Percentiles rank a stretch among this genome's conserved stretches.
Evolutionary conservation across 768 basidiomycete species (phyloP).

Genomic region (Coprinopsis strossmayeri): DNA sequence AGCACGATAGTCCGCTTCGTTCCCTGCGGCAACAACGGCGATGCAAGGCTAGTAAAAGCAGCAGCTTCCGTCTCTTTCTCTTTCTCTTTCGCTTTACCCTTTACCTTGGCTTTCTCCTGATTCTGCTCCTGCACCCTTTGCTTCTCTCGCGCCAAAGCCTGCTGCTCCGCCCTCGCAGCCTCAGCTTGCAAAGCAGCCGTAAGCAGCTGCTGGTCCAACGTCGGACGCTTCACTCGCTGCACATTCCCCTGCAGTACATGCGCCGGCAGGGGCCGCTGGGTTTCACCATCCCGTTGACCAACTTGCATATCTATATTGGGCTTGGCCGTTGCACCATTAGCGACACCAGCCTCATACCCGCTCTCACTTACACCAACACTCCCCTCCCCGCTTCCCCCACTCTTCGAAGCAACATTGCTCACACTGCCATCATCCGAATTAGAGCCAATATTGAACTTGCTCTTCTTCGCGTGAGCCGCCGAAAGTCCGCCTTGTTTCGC

Average conservation of each 20-base stretch:
- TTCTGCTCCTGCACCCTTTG: neutral
- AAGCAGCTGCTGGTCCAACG: neutral
- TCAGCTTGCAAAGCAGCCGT: constrained; percentile 3
- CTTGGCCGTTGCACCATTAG: too few species aligned
- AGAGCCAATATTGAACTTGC: constrained; percentile 54
- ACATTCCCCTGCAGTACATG: neutral
- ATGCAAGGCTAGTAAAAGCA: constrained; percentile 12
- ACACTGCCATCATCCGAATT: constrained; percentile 45
- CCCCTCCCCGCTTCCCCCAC: constrained; percentile 3
- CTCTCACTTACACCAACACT: too few species aligned
- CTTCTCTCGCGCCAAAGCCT: constrained; percentile 8
- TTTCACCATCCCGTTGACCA: neutral
- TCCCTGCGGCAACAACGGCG: constrained; percentile 23
- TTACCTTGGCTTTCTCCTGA: constrained; percentile 1
- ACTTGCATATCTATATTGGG: too few species aligned
- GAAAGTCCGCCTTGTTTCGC: neutral
- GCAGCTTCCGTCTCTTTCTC: constrained; percentile 6
- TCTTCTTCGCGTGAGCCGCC: neutral
- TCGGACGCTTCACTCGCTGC: neutral
- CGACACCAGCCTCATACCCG: too few species aligned
- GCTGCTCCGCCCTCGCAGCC: constrained; percentile 8
- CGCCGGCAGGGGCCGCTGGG: too few species aligned
- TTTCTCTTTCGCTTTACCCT: constrained; percentile 15
- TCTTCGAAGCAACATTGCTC: constrained; percentile 16
- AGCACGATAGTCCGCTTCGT: constrained; percentile 42